Evolutionary conservation across 1,284 basidiomycete genomes (phyloP), one percentile per base, ranked within the genome.

Genomic region (Rhizoctonia solani): DNA sequence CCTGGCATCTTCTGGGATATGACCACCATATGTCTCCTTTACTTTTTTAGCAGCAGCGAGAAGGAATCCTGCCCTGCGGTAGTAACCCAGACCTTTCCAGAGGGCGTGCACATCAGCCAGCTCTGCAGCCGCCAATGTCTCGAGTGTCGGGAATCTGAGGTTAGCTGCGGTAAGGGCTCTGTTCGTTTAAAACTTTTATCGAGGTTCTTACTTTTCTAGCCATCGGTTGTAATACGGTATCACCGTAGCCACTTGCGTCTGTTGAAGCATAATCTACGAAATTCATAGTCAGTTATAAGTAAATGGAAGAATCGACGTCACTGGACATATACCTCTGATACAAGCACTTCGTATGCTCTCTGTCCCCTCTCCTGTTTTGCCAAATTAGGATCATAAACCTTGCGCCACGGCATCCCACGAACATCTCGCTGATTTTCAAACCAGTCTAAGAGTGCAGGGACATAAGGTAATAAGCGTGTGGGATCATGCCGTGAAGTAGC

Each of bases 201-300:
- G 47, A 6, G 44, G 6, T 19, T n/a, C 27, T 39, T 72, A 90
- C 89, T 82, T 88, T 71, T 81, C 79, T 81, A 95, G 90, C 93
- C 93, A 95, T 42, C 82, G 82, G 53, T 86, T 87, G 77, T 92
- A 96, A 76, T 95, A 97, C 0, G 89, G 90, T 71, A 95, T 93
- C 13, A 95, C 94, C 0, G 94, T 96, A 2, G 81, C 83, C 41
- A 92, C 90, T 75, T 95, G 94, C 0, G 96, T 98, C 77, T 99
- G 96, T 76, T 99, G 96, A 4, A 98, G 83, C 96, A 98, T 98
- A 71, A 98, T 90, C 77, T 98, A 94, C 11, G n/a, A 34, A 4
- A 34, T 34, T 34, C 32, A 4, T 34, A 11, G 90, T 92, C 21
- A 11, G 25, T 49, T 97, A 82, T 88, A 90, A 92, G 11, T 92